Conservation (phyloP, 2,329 filamentous ascomycete species). For the Achaetomium macrosporum region DNA sequence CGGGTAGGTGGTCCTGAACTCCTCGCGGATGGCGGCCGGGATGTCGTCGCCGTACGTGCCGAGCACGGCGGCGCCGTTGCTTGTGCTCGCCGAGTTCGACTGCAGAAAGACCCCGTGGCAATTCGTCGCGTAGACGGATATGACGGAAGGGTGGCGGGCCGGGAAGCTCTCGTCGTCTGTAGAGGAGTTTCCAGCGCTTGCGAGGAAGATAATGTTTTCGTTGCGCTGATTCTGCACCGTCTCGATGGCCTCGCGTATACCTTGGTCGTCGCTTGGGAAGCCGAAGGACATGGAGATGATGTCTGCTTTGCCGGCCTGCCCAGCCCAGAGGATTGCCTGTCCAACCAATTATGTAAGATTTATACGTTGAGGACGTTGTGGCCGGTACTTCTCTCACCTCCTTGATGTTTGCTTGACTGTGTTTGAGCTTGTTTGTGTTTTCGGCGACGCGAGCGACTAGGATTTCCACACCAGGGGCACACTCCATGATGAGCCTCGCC, state of each 20-base stretch:
- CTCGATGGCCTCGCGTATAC: background rate
- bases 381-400: background rate
- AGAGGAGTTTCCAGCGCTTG: background rate
- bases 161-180: background rate
- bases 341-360: background rate
- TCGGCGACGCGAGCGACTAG: background rate
- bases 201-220: background rate
- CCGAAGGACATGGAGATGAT: background rate
- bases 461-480: background rate
- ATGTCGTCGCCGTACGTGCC: background rate
- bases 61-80: background rate
- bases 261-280: background rate
- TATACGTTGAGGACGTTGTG: background rate
- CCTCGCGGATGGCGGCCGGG: background rate
- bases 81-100: background rate
- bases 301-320: background rate
- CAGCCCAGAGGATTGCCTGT: background rate
- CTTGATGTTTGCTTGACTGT: background rate
- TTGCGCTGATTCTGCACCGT: background rate
- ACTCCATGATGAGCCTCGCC: background rate
- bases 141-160: background rate
- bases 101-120: background rate
- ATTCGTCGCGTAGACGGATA: background rate
- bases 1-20: background rate
- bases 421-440: background rate